A percentile compares a stretch with the other conserved stretches of the same genome.
These are phyloP conservation scores for Irpex lacteus DNA, from an alignment of 1,284 basidiomycete genomes.

Conservation along the genomic window DNA sequence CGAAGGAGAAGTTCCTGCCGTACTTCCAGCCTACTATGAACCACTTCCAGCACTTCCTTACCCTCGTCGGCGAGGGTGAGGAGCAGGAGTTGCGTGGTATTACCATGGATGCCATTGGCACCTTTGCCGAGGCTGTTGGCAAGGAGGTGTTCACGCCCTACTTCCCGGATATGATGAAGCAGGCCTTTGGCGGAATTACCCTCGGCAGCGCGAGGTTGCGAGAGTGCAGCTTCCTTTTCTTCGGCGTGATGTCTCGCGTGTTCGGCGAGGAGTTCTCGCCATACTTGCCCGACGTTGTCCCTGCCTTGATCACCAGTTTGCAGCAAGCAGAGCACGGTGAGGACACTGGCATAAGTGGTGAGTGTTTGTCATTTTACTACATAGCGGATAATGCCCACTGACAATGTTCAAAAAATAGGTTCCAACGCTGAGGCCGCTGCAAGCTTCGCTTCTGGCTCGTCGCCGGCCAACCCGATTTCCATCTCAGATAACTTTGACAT, in stretches of 20 bases:
- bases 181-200: constrained; percentile 89
- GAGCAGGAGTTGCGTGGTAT: constrained; percentile 96
- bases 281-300: constrained; percentile 87
- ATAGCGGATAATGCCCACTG: neutral
- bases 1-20: constrained; percentile 88
- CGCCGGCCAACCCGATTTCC: constrained; percentile 65
- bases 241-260: constrained; percentile 95
- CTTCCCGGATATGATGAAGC: constrained; percentile 94
- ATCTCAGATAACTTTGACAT: constrained; percentile 72
- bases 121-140: constrained; percentile 97
- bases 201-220: constrained; percentile 86
- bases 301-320: constrained; percentile 83
- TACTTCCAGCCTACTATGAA: constrained; percentile 96
- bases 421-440: constrained; percentile 48
- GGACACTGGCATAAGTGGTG: constrained; percentile 32
- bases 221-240: constrained; percentile 98
- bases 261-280: constrained; percentile 93
- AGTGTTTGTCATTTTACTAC: neutral
- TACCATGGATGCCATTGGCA: constrained; percentile 97
- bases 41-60: constrained; percentile 84
- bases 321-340: constrained; percentile 84
- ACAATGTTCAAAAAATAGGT: constrained; percentile 29
- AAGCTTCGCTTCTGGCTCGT: constrained; percentile 71
- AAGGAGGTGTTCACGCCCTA: constrained; percentile 93
- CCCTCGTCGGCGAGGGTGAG: constrained; percentile 81